Base-by-base conservation (phyloP, 1,284 basidiomycete genomes). In the Stygiomarasmius scandens region DNA sequence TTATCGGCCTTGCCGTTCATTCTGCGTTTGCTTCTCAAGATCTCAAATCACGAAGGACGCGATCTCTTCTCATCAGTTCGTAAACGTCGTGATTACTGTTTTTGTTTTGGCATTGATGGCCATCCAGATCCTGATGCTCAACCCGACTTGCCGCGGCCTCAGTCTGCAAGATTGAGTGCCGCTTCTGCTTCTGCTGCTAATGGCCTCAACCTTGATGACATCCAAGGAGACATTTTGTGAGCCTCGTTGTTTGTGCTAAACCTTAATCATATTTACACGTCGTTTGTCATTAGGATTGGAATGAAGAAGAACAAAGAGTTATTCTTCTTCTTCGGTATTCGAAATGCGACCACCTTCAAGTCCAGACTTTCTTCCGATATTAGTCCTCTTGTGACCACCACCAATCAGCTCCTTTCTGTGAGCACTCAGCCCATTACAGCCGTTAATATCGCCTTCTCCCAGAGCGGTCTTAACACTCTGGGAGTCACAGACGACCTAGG, bases 361-460 rank as follows among this genome's bases (percentile, higher is more conserved):
- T 41, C 60, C 19, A 62, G 62, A 49, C 61, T 69, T 29, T 63
- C 65, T n/a, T 55, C 56, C 41, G 61, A 68, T 12, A 67, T 76
- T 41, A 63, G 69, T 27, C 66, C 68, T 9, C 55, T 64, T 14
- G 69, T 74, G 58, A 74, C 72, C 6, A 63, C 67, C 9, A 64
- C 65, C 3, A 60, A 58, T n/a, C 57, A 67, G 23, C 45, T 68
- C 25, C 60, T 66, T n/a, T 54, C 60, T 36, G 56, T 61, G 24
- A 25, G 47, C 22, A 58, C 58, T 19, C 67, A 68, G 58, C 63
- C 62, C 16, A 63, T 65, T 52, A 65, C 67, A 3, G 64, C 66
- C 25, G 59, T 73, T 41, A 74, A 73, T 64, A 67, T 74, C 32
- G 66, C 67, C 2, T 71, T 70, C 61, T 70, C 70, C 1, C 63